Base-by-base conservation (phyloP, 257 asterid species). In the Verbena officinalis region DNA sequence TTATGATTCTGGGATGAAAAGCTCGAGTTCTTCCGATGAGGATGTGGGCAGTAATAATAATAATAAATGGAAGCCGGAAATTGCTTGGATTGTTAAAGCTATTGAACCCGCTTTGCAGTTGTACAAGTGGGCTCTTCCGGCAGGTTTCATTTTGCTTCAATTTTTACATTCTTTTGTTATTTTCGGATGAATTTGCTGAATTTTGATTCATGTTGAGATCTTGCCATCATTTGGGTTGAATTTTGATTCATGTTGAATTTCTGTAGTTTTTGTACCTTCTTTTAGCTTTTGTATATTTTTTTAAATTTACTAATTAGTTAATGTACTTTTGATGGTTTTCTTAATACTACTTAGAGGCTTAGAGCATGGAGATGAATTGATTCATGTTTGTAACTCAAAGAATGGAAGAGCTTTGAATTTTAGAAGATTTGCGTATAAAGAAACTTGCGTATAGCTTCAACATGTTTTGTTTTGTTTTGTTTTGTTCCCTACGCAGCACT, bases 51-150 rank as follows among this genome's bases (percentile, higher is more conserved):
- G 58, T 53, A 36, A 55, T 53, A 30, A 55, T 51, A 75, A 36
- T 54, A 53, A 64, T 59, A 87, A 73, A 45, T 86, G 96, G 99
- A 90, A 79, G 79, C 87, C 85, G 2, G 96, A 90, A 59, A 79
- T 83, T 76, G 85, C 84, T 73, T 94, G 96, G 97, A 81, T 89
- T 19, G 73, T 85, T 22, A 94, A 80, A 79, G 93, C 95, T 54
- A 80, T 94, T 45, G 99, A 94, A 59, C 92, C 97, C 3, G 99
- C 97, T 52, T 72, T 88, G 66, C 96, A 90, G 63, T 75, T 94
- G 43, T 90, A 82, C 71, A 90, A 84, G 66, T 83, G 93, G 95
- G 95, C 89, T 54, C 46, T 90, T 60, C 87, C 97, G 11, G 30
- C 82, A 74, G 99, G 96, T 88, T 69, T 16, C 63, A 3, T 38